phyloP scores from a whole-genome alignment of 495 filamentous ascomycete genomes.

The Aspergillus taichungensis region DNA sequence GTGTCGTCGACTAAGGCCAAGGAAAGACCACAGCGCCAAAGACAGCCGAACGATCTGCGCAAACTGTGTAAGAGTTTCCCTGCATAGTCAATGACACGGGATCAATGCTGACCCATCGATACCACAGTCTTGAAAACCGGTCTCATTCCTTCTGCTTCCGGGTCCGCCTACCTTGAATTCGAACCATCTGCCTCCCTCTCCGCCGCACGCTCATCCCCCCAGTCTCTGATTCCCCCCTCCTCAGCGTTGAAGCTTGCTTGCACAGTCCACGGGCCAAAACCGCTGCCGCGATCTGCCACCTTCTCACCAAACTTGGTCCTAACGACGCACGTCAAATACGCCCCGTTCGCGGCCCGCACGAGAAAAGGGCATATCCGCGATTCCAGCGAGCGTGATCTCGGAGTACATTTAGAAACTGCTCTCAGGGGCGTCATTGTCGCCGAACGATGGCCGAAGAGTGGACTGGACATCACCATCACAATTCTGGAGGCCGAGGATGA shows the following conservation, averaged over 20 bases:
- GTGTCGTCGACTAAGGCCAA: constrained; percentile 34
- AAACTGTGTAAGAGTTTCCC: constrained; percentile 64
- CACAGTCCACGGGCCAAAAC: constrained; percentile 86
- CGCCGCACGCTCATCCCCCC: constrained; percentile 36
- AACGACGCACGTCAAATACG: constrained; percentile 89
- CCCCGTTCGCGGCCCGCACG: constrained; percentile 79
- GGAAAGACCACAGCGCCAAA: constrained; percentile 39
- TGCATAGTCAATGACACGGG: neutral
- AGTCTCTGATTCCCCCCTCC: constrained; percentile 39
- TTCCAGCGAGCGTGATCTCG: constrained; percentile 76
- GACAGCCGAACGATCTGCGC: constrained; percentile 57
- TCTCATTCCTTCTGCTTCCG: constrained; percentile 85
- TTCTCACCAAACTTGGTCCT: constrained; percentile 88
- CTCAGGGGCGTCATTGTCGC: constrained; percentile 82
- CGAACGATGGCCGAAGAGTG: constrained; percentile 93
- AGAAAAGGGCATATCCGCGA: constrained; percentile 84
- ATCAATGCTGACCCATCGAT: constrained; percentile 5
- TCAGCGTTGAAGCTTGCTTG: constrained; percentile 80
- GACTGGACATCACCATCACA: constrained; percentile 83
- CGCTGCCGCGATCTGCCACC: constrained; percentile 77
- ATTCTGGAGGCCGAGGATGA: constrained; percentile 86
- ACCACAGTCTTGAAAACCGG: constrained; percentile 76
- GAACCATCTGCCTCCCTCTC: constrained; percentile 46
- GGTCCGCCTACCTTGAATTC: constrained; percentile 90
- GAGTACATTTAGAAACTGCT: constrained; percentile 83